Evolutionary conservation across 2,329 filamentous ascomycete species (phyloP).

Genomic region (Drechslerella dactyloides): DNA sequence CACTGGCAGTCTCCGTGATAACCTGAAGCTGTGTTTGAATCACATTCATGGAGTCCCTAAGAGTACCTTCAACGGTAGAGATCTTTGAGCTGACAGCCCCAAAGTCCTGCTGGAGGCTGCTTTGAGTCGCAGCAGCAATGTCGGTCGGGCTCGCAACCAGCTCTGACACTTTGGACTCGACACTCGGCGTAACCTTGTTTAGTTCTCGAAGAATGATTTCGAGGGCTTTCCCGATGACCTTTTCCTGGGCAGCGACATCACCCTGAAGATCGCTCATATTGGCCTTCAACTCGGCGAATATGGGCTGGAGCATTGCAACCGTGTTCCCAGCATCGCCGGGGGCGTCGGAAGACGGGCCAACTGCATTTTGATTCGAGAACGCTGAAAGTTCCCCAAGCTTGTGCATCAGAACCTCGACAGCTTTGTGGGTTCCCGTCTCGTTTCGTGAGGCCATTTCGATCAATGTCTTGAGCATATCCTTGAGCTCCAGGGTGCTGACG

Average conservation of each 20-base stretch:
- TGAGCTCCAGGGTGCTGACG: conserved; percentile 51
- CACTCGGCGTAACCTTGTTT: conserved; percentile 29
- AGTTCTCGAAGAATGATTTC: conserved; percentile 49
- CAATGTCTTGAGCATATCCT: conserved; percentile 53
- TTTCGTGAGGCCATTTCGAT: conserved; percentile 53
- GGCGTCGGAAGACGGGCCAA: neutral
- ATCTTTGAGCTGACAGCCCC: conserved; percentile 35
- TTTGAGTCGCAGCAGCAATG: conserved; percentile 27
- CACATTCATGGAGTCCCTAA: conserved; percentile 42
- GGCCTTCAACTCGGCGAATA: conserved; percentile 76
- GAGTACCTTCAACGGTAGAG: conserved; percentile 29
- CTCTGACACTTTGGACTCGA: conserved; percentile 28
- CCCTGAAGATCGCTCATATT: conserved; percentile 71
- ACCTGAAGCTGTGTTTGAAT: conserved; percentile 48
- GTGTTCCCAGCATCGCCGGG: conserved; percentile 81
- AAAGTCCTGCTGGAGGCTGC: conserved; percentile 34
- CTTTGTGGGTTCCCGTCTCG: conserved; percentile 52
- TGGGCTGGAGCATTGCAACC: conserved; percentile 84
- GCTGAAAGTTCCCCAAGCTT: conserved; percentile 56
- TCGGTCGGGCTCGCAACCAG: conserved; percentile 16
- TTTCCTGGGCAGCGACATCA: conserved; percentile 38
- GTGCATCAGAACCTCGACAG: conserved; percentile 53
- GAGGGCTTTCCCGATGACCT: conserved; percentile 38
- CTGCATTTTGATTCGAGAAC: conserved; percentile 66
- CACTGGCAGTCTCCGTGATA: conserved; percentile 26